Conservation (phyloP, 805 yeast genomes). For the Candida vaughaniae region DNA sequence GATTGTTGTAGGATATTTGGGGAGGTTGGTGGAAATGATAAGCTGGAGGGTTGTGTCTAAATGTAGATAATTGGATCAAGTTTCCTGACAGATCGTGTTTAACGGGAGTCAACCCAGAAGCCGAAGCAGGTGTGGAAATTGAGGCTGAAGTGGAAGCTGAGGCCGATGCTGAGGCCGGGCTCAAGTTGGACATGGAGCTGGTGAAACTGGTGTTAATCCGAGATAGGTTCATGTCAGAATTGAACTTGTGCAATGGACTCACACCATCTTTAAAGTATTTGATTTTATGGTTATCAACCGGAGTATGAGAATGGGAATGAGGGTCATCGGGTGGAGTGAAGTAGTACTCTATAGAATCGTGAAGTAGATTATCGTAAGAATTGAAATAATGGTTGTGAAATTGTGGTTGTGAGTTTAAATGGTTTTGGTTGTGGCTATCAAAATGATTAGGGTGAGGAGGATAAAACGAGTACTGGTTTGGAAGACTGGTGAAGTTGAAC, state of each 20-base stretch:
- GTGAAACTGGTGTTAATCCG: conserved; percentile 6
- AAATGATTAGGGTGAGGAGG: conserved; percentile 9
- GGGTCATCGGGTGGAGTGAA: background rate
- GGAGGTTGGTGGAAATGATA: background rate
- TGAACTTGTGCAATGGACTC: conserved; percentile 5
- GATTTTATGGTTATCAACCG: background rate
- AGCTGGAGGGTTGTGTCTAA: conserved; percentile 7
- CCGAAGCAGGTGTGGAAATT: background rate
- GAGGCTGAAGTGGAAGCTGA: conserved; percentile 3
- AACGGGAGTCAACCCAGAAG: conserved; percentile 1
- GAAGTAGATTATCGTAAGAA: conserved; percentile 5
- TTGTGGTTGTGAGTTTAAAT: conserved; percentile 1
- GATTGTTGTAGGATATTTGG: background rate
- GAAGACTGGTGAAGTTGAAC: background rate
- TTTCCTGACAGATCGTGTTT: background rate
- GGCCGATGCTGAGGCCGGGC: background rate
- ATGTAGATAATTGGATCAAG: conserved; percentile 4
- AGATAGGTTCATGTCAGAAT: conserved; percentile 4
- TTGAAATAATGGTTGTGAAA: conserved; percentile 1
- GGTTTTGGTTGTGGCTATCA: conserved; percentile 12
- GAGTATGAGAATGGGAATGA: background rate
- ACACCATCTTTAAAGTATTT: conserved; percentile 1
- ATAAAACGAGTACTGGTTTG: conserved; percentile 1
- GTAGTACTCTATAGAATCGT: background rate
- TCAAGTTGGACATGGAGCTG: conserved; percentile 2